Base-by-base conservation (phyloP, 495 filamentous ascomycete genomes). In the Xylaria venustula region DNA sequence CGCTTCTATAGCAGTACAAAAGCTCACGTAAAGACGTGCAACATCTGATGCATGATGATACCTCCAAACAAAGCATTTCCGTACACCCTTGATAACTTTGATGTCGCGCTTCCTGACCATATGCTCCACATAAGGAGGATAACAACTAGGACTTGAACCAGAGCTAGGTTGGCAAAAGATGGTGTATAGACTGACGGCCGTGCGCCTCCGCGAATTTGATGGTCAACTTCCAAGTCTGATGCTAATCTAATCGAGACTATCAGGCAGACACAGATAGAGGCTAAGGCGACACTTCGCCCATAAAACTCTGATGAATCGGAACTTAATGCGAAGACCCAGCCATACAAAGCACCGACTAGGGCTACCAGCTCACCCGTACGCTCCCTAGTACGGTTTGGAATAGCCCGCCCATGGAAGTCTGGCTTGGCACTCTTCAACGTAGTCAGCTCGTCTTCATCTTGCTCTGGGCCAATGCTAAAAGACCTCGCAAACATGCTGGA, bases 401-500 rank as follows among this genome's bases (percentile, higher is more conserved):
- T 34, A 22, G 41, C 36, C 7, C 23, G 17, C 7, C 20, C 20
- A 14, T 47, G 37, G 7, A 32, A 60, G 11, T 62, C n/a, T 20
- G 44, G 44, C n/a, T 7, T 44, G 36, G 28, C 54, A 19, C 14
- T 46, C 25, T 23, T 37, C 26, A 15, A 6, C 37, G 12, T 56
- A 34, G 51, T 26, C 6, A 22, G 46, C 22, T 48, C 54, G 23
- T 32, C 34, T n/a, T 28, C 46, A 12, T 64, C 65, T 22, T 70
- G 44, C 58, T 47, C 41, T 11, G 66, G 66, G 41, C 69, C 67
- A 37, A 74, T 61, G 47, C 66, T 71, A 36, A 74, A 74, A 7
- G 66, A 68, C 47, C 42, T 66, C 14, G 61, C 66, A 42, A 74
- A 71, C 63, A 74, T 68, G 20, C 60, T 68, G 12, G 70, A 72